Base-by-base conservation (phyloP, 768 basidiomycete species). In the Fomitopsis pulvina region DNA sequence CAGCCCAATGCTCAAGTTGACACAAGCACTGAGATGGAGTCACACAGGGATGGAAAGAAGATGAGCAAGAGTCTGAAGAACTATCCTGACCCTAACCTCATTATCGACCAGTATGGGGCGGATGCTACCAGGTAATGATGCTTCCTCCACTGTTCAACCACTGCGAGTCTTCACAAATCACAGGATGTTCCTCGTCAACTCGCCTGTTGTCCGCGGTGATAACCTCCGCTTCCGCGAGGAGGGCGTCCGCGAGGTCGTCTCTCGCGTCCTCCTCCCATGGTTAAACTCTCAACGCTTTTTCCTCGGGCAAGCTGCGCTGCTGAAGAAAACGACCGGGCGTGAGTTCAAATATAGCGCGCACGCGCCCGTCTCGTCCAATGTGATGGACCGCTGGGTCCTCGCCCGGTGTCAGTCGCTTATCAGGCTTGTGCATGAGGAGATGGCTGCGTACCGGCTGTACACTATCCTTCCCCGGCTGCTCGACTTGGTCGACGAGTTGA, bases 211-310 rank as follows among this genome's bases (percentile, higher is more conserved):
- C 22, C 87, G 96, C 25, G 96, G 90, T 11, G 96, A 98, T 67
- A 97, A 97, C 66, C 79, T 99, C 39, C 85, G 93, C 47, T 99
- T 99, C 85, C 83, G 93, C 44, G 96, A 99, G 68, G 92, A 95
- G 57, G 96, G 96, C 55, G 96, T 99, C 51, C 87, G 91, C 56
- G 95, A 98, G 59, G 93, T 98, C 57, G 77, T 98, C 57, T 89
- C 92, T 38, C 87, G 90, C n/a, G 96, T 97, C 28, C 83, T 99
- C 53, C 77, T 97, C 11, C 95, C 95, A 4, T 98, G 96, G 93
- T 80, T 98, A 64, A 99, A 98, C 66, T 90, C 94, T 39, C 94
- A 94, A 83, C 92, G 95, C 49, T 99, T 99, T 80, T 96, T 98
- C 81, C 76, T 97, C 42, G 92, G 91, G n/a, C 94, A 97, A 64